These are phyloP conservation scores for Coemansia sp. DNA, from an alignment of 192 early-diverging fungal species.

Conservation along the genomic window DNA sequence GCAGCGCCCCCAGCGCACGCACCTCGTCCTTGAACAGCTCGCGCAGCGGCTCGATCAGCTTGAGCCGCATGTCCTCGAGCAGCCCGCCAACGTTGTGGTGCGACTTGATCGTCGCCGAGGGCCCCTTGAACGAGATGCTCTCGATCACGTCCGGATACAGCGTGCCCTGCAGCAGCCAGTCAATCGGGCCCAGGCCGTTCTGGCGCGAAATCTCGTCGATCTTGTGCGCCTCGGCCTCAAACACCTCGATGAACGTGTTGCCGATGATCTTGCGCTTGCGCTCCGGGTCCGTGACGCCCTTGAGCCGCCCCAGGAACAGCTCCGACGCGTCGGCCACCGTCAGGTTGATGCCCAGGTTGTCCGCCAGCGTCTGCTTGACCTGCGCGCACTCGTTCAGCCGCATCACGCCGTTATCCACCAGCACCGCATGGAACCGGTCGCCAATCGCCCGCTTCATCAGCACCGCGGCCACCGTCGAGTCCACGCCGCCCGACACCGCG, in stretches of 20 bases:
- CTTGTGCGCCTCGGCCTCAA: slow-evolving; percentile 85
- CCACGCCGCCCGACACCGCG: slow-evolving; percentile 96
- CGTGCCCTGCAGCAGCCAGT: slow-evolving; percentile 96
- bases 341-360: slow-evolving; percentile 94
- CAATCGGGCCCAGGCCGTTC: slow-evolving; percentile 71
- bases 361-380: slow-evolving; percentile 77
- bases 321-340: slow-evolving; percentile 85
- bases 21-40: slow-evolving; percentile 99
- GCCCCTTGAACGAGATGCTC: slow-evolving; percentile 98
- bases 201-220: slow-evolving; percentile 78
- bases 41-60: slow-evolving; percentile 96
- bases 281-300: slow-evolving; percentile 93
- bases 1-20: slow-evolving; percentile 85
- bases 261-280: slow-evolving; percentile 99
- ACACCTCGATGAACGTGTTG: slow-evolving; percentile 98
- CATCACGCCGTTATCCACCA: slow-evolving; percentile 99
- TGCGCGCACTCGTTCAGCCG: slow-evolving; percentile 89
- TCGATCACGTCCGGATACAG: slow-evolving; percentile 99
- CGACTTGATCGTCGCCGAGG: slow-evolving; percentile 97
- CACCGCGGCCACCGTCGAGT: slow-evolving; percentile 92
- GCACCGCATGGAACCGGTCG: slow-evolving; percentile 95
- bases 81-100: slow-evolving; percentile 99
- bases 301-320: slow-evolving; percentile 77
- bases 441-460: slow-evolving; percentile 98
- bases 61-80: slow-evolving; percentile 93